Evolutionary conservation across 805 yeast genomes (phyloP).

Genomic region (Myxozyma udenii): DNA sequence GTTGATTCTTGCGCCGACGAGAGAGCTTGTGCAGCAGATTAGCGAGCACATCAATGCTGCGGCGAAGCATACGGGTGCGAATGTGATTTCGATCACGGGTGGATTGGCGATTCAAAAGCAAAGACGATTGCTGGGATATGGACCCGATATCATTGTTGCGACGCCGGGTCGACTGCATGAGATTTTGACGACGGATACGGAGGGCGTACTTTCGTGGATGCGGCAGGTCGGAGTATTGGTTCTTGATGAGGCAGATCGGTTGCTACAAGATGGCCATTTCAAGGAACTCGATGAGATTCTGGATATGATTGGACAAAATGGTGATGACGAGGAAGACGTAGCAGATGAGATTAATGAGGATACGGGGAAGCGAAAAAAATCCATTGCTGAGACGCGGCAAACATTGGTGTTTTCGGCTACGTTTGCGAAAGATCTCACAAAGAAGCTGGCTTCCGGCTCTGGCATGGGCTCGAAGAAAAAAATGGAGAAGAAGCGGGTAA

Average conservation of each 20-base stretch:
- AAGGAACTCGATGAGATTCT: constrained; percentile 84
- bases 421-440: constrained; percentile 76
- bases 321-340: constrained; percentile 31
- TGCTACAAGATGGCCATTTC: constrained; percentile 93
- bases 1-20: constrained; percentile 85
- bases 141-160: constrained; percentile 80
- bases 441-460: constrained; percentile 56
- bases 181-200: constrained; percentile 53
- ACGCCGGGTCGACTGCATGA: constrained; percentile 95
- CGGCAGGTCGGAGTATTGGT: constrained; percentile 53
- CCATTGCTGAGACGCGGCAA: constrained; percentile 50
- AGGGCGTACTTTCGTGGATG: constrained; percentile 43
- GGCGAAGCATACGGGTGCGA: constrained; percentile 48
- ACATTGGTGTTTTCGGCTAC: constrained; percentile 95
- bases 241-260: constrained; percentile 93
- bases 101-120: constrained; percentile 94
- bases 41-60: constrained; percentile 62
- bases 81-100: constrained; percentile 82
- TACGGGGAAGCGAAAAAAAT: constrained; percentile 26
- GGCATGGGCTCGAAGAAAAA: constrained; percentile 31
- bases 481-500: constrained; percentile 15
- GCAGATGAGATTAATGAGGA: constrained; percentile 37
- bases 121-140: constrained; percentile 64
- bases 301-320: constrained; percentile 55
- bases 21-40: constrained; percentile 95